Base-by-base conservation (phyloP, 1,284 basidiomycete species). In the Moniliophthora roreri region DNA sequence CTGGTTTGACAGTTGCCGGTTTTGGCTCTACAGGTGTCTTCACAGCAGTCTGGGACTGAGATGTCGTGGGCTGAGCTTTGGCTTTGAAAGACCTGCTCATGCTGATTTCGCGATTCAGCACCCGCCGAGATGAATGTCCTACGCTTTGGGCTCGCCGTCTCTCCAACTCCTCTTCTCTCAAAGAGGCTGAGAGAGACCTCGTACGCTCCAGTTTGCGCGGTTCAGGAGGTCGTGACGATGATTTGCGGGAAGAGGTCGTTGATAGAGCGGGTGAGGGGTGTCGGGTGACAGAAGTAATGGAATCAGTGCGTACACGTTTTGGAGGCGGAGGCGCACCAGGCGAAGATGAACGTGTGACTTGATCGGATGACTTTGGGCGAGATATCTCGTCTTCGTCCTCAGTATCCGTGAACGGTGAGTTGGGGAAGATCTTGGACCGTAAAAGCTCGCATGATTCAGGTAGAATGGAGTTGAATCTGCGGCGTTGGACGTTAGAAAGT, bases 71-170 rank as follows among this genome's bases (percentile, higher is more conserved):
- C 56, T 68, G 70, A 23, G 66, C 57, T 51, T 67, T 74, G 0
- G 71, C 69, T 62, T 82, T 85, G 70, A 89, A 87, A 20, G 70
- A 78, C 21, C 83, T 78, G 11, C 81, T 82, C 87, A 89, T 89
- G 67, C 84, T 88, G 58, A 89, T 75, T 65, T 89, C 87, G 32
- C 84, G 75, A 52, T 76, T 80, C 16, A 88, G 66, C 3, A 76
- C 66, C 7, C 77, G 74, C 8, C 38, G 39, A 37, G 47, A 78
- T 69, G 39, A 66, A 57, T 0, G 65, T 60, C 72, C 65, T 55
- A 69, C 66, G 60, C 72, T 69, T 48, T 69, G 74, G 21, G 77
- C 73, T 28, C 78, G 73, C 40, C 47, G 58, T 75, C 72, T 20
- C 74, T 70, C 77, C 21, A 78, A 74, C 55, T 82, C 77, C 35